Percentiles rank a stretch among this genome's conserved stretches.
These are phyloP conservation scores for Colletotrichum australisinense DNA, from an alignment of 2,329 filamentous ascomycete genomes.

Conservation along the genomic window DNA sequence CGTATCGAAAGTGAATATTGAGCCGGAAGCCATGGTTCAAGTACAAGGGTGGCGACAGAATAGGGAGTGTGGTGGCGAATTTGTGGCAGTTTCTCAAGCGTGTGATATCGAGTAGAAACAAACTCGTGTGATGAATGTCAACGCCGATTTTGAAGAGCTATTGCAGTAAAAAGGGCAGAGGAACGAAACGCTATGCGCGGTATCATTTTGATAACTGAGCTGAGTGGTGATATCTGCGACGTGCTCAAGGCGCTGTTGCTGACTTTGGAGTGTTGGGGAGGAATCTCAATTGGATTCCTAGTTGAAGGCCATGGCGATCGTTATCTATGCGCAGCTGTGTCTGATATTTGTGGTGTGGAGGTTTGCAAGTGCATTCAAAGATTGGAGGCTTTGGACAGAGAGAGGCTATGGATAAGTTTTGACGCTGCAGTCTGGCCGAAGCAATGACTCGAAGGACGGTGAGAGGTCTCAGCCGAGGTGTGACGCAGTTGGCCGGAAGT, in stretches of 20 bases:
- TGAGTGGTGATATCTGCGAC: neutral
- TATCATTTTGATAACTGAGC: slow-evolving; percentile 30
- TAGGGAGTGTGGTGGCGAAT: neutral
- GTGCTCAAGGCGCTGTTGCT: neutral
- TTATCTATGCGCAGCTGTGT: neutral
- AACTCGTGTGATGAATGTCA: neutral
- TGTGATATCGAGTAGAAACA: neutral
- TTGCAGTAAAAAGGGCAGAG: slow-evolving; percentile 19
- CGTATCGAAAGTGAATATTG: slow-evolving; percentile 94
- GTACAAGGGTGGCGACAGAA: neutral
- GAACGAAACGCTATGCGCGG: slow-evolving; percentile 32
- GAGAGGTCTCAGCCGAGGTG: slow-evolving; percentile 21
- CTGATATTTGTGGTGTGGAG: neutral
- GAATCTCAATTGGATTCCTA: slow-evolving; percentile 15
- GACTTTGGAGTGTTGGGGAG: neutral
- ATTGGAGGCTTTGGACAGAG: neutral
- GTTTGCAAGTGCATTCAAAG: neutral
- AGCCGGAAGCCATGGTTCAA: slow-evolving; percentile 84
- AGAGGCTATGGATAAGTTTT: neutral
- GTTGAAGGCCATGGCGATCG: slow-evolving; percentile 22
- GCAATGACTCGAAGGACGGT: slow-evolving; percentile 20
- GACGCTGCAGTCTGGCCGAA: slow-evolving; percentile 1
- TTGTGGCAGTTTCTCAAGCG: neutral
- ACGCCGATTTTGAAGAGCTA: slow-evolving; percentile 10
- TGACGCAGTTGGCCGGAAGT: slow-evolving; percentile 27